Base-by-base conservation (phyloP, 2,329 filamentous ascomycete genomes). In the Aspergillus carbonarius region DNA sequence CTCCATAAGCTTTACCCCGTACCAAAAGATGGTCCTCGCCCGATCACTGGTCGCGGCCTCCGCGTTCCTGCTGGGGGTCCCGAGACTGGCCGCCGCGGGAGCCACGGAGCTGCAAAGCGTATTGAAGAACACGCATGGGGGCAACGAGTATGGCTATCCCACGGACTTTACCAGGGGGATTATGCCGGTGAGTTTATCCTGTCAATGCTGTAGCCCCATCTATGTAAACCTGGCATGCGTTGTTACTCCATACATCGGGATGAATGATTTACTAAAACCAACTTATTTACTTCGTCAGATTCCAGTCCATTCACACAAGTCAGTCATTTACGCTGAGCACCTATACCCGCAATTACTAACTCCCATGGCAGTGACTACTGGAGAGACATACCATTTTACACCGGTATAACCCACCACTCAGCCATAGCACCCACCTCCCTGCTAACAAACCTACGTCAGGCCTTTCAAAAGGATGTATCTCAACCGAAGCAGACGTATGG, bases 401-500 rank as follows among this genome's bases (percentile, higher is more conserved):
- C 76, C 5, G 75, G 74, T 77, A 69, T 34, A 57, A 79, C 27
- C 17, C 5, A 8, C 9, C 15, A 23, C 17, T 32, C 4, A 10
- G 9, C 9, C 9, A 9, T 32, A 10, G 8, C 10, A 12, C 9
- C 9, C 9, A 12, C 8, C 9, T 8, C 25, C 10, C 17, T 15
- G n/a, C 37, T 18, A 15, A 18, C 27, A 12, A 35, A 6, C 3
- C 18, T 17, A 25, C 13, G 6, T 15, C 20, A 74, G 85, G 82
- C 12, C 71, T 89, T 32, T 80, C 81, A 5, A 78, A 82, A 48
- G 86, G 86, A 5, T 83, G 83, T 42, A 78, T 82, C 4, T 81
- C 79, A 3, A 81, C 83, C 2, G 85, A 88, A 73, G 84, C 83
- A 2, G 85, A 88, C 70, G 83, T 87, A 25, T 87, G 83, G 82